Conservation (phyloP, 2,329 filamentous ascomycete genomes). For the Aotearoamyces nothofagi region DNA sequence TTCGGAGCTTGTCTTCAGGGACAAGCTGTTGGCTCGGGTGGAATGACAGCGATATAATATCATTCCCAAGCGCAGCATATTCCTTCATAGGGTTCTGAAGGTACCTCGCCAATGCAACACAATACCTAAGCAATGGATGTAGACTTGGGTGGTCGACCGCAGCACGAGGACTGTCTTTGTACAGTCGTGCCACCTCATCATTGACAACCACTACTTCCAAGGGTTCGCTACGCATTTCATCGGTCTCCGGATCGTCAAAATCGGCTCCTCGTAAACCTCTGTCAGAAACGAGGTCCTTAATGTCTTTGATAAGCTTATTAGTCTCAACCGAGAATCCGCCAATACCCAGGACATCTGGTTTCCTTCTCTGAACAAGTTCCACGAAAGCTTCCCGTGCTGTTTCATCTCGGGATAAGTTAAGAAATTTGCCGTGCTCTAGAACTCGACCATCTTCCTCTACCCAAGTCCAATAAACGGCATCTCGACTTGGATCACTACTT, state of each 20-base stretch:
- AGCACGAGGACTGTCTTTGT: constrained; percentile 78
- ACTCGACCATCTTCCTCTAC: constrained; percentile 86
- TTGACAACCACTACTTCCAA: constrained; percentile 87
- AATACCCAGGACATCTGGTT: constrained; percentile 80
- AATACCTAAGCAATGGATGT: constrained; percentile 70
- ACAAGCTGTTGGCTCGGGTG: constrained; percentile 82
- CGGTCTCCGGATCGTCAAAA: constrained; percentile 67
- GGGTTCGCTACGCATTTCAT: constrained; percentile 60
- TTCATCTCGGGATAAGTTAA: constrained; percentile 60
- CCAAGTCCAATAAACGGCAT: constrained; percentile 81
- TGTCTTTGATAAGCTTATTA: constrained; percentile 64
- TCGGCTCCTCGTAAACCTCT: constrained; percentile 64
- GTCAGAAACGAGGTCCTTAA: constrained; percentile 65
- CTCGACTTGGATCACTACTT: constrained; percentile 54
- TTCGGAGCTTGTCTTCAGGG: constrained; percentile 72
- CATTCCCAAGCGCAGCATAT: constrained; percentile 82
- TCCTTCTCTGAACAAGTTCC: constrained; percentile 62
- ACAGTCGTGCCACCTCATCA: constrained; percentile 91
- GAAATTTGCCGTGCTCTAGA: constrained; percentile 76
- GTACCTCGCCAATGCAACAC: constrained; percentile 76
- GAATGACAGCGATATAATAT: constrained; percentile 75
- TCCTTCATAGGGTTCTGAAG: constrained; percentile 94
- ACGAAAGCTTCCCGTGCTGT: constrained; percentile 54
- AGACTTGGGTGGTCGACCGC: constrained; percentile 68
- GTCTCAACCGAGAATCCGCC: constrained; percentile 83